These are phyloP conservation scores for Hygrophoropsis aurantiaca DNA, from an alignment of 768 basidiomycete genomes.

Conservation along the genomic window DNA sequence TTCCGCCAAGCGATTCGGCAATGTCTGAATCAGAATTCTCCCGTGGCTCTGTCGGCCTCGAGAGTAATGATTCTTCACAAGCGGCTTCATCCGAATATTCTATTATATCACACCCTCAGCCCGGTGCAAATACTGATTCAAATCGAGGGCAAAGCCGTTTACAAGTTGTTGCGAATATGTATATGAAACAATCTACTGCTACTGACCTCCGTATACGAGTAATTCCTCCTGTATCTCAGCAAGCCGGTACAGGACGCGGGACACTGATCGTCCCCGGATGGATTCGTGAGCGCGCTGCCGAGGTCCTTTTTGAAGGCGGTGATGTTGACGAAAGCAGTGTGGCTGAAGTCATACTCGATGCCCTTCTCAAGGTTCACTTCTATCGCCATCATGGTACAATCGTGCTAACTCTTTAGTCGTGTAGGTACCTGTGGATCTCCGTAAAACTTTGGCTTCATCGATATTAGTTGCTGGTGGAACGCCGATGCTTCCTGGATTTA, in stretches of 20 bases:
- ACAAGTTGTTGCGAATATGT: conserved; percentile 68
- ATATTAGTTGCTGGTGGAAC: conserved; percentile 90
- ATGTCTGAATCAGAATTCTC: conserved; percentile 71
- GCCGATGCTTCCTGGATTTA: conserved; percentile 89
- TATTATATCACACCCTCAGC: conserved; percentile 44
- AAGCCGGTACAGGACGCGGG: conserved; percentile 70
- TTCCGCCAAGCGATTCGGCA: conserved; percentile 52
- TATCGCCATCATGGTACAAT: not conserved
- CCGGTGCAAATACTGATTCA: conserved; percentile 18
- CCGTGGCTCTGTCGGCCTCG: conserved; percentile 45
- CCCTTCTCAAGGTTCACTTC: conserved; percentile 63
- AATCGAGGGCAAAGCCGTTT: conserved; percentile 28
- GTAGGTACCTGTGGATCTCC: conserved; percentile 88
- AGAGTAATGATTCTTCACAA: conserved; percentile 49
- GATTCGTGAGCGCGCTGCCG: conserved; percentile 89
- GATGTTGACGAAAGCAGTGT: conserved; percentile 87
- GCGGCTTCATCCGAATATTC: conserved; percentile 52
- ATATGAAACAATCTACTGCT: conserved; percentile 75
- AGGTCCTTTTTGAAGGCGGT: conserved; percentile 86
- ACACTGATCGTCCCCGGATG: conserved; percentile 90
- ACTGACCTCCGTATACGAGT: conserved; percentile 72
- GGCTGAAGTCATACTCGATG: conserved; percentile 77
- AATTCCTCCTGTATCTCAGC: conserved; percentile 63
- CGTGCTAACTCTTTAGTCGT: not conserved
- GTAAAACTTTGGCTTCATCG: conserved; percentile 78